These are phyloP conservation scores for Acer yangbiense DNA, from an alignment of 345 rosid genomes.

Conservation along the genomic window DNA sequence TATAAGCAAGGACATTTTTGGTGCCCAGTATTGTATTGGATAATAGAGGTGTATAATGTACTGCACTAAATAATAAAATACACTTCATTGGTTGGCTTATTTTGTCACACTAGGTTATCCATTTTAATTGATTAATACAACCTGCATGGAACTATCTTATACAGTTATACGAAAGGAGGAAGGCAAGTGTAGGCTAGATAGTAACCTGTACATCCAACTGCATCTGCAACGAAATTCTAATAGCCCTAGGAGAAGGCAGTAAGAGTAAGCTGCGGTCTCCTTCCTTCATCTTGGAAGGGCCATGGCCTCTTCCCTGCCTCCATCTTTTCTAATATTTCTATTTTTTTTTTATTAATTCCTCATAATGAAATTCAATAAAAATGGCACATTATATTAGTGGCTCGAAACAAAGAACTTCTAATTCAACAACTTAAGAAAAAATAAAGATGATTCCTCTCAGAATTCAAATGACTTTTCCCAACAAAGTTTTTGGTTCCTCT, in stretches of 20 bases:
- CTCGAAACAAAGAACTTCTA: neutral
- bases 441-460: neutral
- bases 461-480: slow-evolving; percentile 1
- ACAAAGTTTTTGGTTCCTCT: neutral
- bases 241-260: neutral
- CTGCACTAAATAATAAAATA: neutral
- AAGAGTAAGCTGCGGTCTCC: neutral
- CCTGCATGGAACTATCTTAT: neutral
- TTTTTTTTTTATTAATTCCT: neutral
- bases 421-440: neutral
- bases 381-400: neutral
- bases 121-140: neutral
- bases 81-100: neutral
- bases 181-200: neutral
- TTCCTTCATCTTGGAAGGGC: neutral
- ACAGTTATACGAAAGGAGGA: neutral
- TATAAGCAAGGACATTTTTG: neutral
- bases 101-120: neutral
- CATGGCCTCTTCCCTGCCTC: neutral
- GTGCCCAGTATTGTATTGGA: neutral
- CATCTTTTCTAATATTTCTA: neutral
- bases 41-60: neutral
- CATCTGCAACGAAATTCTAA: neutral
- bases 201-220: neutral
- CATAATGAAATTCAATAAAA: neutral